These are phyloP conservation scores for Aspergillus flavus DNA, from an alignment of 2,329 filamentous ascomycete species.

Conservation along the genomic window DNA sequence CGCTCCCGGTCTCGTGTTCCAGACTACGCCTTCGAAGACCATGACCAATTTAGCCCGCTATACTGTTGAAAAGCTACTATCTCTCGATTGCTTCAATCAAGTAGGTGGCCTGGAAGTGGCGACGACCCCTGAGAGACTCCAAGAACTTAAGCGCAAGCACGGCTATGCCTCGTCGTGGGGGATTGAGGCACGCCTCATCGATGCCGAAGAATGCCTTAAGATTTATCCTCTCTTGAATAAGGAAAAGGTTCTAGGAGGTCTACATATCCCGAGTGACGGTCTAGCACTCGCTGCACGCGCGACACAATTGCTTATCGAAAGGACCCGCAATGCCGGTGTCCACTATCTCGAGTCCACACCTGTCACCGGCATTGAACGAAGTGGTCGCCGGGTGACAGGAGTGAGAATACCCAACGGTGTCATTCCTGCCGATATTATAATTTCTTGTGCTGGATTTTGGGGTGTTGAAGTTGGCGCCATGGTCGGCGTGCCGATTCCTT, in stretches of 20 bases:
- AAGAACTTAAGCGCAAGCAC: slow-evolving; percentile 65
- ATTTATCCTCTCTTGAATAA: slow-evolving; percentile 59
- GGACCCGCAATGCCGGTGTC: slow-evolving; percentile 61
- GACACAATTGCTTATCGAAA: slow-evolving; percentile 62
- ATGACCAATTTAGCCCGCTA: slow-evolving; percentile 63
- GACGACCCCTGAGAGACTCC: slow-evolving; percentile 59
- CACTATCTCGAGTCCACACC: slow-evolving; percentile 58
- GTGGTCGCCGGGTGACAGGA: slow-evolving; percentile 56
- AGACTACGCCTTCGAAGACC: slow-evolving; percentile 53
- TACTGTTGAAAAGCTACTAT: slow-evolving; percentile 62
- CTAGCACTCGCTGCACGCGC: slow-evolving; percentile 64
- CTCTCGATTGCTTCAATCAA: slow-evolving; percentile 63
- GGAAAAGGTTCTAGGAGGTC: slow-evolving; percentile 58
- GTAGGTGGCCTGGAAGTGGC: slow-evolving; percentile 66
- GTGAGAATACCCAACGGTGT: slow-evolving; percentile 54
- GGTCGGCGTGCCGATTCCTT: slow-evolving; percentile 59
- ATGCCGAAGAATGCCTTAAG: slow-evolving; percentile 54
- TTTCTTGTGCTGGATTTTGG: slow-evolving; percentile 69
- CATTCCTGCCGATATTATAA: slow-evolving; percentile 61
- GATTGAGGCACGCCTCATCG: slow-evolving; percentile 57
- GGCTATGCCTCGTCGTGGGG: slow-evolving; percentile 65
- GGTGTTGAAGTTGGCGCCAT: slow-evolving; percentile 66
- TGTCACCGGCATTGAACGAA: slow-evolving; percentile 60
- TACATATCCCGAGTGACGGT: slow-evolving; percentile 64
- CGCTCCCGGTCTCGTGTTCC: slow-evolving; percentile 66